Evolutionary conservation across 345 rosid species (phyloP).

Genomic region (Anastatica hierochuntica): DNA sequence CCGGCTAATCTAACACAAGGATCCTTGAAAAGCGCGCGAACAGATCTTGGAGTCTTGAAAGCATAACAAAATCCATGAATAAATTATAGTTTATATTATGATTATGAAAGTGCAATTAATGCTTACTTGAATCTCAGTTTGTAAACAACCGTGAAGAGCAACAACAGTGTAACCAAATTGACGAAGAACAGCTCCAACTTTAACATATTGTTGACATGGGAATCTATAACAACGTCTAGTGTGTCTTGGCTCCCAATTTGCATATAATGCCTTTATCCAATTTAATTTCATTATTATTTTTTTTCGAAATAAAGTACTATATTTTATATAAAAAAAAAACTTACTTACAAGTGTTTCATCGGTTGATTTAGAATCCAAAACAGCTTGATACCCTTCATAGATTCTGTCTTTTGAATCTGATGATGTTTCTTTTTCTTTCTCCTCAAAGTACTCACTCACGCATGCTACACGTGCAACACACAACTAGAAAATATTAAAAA

Average conservation of each 20-base stretch:
- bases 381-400: constrained; percentile 58
- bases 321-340: no score
- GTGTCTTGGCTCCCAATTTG: constrained; percentile 88
- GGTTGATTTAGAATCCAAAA: constrained; percentile 64
- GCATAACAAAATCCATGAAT: not conserved
- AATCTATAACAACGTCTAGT: constrained; percentile 41
- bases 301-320: no score
- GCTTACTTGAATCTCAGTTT: constrained; percentile 70
- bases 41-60: constrained; percentile 51
- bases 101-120: no score
- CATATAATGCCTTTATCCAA: constrained; percentile 76
- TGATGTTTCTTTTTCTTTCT: constrained; percentile 26
- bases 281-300: no score
- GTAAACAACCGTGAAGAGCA: constrained; percentile 78
- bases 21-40: constrained; percentile 57
- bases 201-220: constrained; percentile 76
- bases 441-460: constrained; percentile 55
- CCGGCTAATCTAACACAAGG: constrained; percentile 62
- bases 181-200: constrained; percentile 74
- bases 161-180: constrained; percentile 71
- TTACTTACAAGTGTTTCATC: constrained; percentile 73
- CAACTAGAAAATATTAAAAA: not conserved
- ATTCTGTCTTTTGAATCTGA: constrained; percentile 45
- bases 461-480: constrained; percentile 39
- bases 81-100: not conserved